These are phyloP conservation scores for Rhizoclosmatium globosum DNA, from an alignment of 192 early-diverging fungal genomes.

Conservation along the genomic window DNA sequence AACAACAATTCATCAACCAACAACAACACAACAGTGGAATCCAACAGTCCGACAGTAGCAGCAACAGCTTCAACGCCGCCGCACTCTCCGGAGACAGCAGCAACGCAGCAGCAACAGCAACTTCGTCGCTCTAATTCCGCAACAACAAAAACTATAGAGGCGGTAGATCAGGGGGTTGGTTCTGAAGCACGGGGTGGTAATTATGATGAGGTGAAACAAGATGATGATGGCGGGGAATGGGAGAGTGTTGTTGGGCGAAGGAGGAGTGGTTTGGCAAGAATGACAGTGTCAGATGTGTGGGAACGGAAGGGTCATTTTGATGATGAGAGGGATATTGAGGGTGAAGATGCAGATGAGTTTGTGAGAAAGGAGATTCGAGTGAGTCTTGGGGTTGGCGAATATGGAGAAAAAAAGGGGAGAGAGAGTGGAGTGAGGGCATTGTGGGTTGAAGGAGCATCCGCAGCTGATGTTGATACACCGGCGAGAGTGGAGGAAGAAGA, in stretches of 20 bases:
- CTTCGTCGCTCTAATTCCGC: not conserved
- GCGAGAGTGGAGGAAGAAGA: conserved; percentile 15
- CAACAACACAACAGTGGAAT: conserved; percentile 8
- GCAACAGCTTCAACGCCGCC: conserved; percentile 26
- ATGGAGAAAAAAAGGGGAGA: conserved; percentile 31
- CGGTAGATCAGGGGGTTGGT: not conserved
- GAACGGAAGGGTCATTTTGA: not conserved
- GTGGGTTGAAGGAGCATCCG: not conserved
- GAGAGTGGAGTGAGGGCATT: not conserved
- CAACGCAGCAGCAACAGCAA: conserved; percentile 8
- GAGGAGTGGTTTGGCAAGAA: not conserved
- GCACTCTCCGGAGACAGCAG: not conserved
- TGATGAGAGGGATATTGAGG: not conserved
- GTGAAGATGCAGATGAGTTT: not conserved
- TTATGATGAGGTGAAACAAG: not conserved
- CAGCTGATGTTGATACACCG: not conserved
- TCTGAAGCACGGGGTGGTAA: not conserved
- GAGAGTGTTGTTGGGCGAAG: conserved; percentile 11
- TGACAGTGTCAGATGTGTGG: not conserved
- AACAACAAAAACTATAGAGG: not conserved
- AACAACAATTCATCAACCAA: conserved; percentile 21
- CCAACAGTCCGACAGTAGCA: conserved; percentile 27
- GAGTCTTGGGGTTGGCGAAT: conserved; percentile 7
- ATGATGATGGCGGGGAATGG: conserved; percentile 27
- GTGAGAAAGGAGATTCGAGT: not conserved